Evolutionary conservation across 331 rosid genomes (phyloP).

Genomic region (Quercus phellos): DNA sequence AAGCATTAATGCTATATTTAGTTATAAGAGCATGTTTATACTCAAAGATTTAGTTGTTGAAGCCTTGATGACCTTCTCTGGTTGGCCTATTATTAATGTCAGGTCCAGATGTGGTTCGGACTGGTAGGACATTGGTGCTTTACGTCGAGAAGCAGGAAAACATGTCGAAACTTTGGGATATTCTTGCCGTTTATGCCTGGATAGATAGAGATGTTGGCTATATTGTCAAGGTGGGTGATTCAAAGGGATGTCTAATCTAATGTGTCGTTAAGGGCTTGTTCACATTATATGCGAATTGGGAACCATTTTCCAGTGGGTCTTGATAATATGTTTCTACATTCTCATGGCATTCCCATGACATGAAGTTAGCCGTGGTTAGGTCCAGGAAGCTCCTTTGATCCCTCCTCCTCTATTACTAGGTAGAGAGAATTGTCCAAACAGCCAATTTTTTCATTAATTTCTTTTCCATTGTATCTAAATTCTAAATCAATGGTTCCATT

Average conservation of each 20-base stretch:
- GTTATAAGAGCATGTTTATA: not conserved
- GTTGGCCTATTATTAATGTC: constrained; percentile 23
- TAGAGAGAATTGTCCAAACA: too few species aligned
- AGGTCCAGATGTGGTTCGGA: constrained; percentile 96
- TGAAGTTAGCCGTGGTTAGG: too few species aligned
- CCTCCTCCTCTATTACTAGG: too few species aligned
- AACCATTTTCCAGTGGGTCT: too few species aligned
- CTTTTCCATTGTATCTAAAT: too few species aligned
- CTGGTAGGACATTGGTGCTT: constrained; percentile 86
- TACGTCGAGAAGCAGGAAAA: constrained; percentile 70
- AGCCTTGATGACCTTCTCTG: constrained; percentile 16
- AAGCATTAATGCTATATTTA: not conserved
- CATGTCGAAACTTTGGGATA: constrained; percentile 91
- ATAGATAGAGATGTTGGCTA: constrained; percentile 87
- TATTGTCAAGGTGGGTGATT: constrained; percentile 74
- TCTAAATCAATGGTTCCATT: too few species aligned
- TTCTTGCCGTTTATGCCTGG: constrained; percentile 94
- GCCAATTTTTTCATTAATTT: too few species aligned
- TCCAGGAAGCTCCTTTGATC: too few species aligned
- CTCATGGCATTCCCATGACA: too few species aligned
- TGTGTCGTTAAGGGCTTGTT: not conserved
- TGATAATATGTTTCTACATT: too few species aligned
- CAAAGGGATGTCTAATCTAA: not conserved
- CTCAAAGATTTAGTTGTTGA: not conserved
- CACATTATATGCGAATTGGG: not conserved